Percentiles rank a stretch among this genome's conserved stretches.
Evolutionary conservation across 1,284 basidiomycete species (phyloP).

Genomic region (Cryptococcus sp.): DNA sequence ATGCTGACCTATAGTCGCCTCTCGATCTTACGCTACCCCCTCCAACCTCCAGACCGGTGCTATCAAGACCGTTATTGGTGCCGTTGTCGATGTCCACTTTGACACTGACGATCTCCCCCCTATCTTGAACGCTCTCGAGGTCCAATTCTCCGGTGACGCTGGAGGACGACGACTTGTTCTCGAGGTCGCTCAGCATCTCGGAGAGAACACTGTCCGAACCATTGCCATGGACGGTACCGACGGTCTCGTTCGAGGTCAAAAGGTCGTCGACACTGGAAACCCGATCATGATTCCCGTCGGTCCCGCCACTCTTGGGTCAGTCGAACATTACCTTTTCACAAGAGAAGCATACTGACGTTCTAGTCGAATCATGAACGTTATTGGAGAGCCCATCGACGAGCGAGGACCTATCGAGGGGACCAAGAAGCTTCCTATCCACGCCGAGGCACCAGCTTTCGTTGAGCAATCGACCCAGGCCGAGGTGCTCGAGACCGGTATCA

Average conservation of each 20-base stretch:
- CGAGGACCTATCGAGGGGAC: slow-evolving; percentile 96
- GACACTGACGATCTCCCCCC: slow-evolving; percentile 84
- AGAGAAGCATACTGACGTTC: slow-evolving; percentile 7
- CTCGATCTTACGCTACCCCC: slow-evolving; percentile 87
- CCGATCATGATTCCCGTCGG: slow-evolving; percentile 97
- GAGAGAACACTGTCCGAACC: slow-evolving; percentile 96
- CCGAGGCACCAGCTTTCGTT: slow-evolving; percentile 91
- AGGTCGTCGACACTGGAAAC: slow-evolving; percentile 90
- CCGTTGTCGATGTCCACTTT: slow-evolving; percentile 98
- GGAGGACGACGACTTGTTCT: slow-evolving; percentile 85
- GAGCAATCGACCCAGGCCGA: slow-evolving; percentile 98
- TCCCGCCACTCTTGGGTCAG: slow-evolving; percentile 71
- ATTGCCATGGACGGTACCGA: slow-evolving; percentile 99
- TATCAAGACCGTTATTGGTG: slow-evolving; percentile 94
- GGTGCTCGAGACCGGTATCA: slow-evolving; percentile 99
- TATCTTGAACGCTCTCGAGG: slow-evolving; percentile 97
- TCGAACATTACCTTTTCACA: background rate
- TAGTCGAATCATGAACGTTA: slow-evolving; percentile 98
- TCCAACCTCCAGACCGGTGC: slow-evolving; percentile 63
- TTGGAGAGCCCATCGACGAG: slow-evolving; percentile 99
- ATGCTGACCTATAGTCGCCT: slow-evolving; percentile 14
- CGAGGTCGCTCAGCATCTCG: slow-evolving; percentile 93
- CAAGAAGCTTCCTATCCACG: slow-evolving; percentile 85
- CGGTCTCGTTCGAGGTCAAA: slow-evolving; percentile 98
- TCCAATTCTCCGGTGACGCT: slow-evolving; percentile 63